phyloP scores from a whole-genome alignment of 805 yeast genomes.

The Ogataea haglerorum region DNA sequence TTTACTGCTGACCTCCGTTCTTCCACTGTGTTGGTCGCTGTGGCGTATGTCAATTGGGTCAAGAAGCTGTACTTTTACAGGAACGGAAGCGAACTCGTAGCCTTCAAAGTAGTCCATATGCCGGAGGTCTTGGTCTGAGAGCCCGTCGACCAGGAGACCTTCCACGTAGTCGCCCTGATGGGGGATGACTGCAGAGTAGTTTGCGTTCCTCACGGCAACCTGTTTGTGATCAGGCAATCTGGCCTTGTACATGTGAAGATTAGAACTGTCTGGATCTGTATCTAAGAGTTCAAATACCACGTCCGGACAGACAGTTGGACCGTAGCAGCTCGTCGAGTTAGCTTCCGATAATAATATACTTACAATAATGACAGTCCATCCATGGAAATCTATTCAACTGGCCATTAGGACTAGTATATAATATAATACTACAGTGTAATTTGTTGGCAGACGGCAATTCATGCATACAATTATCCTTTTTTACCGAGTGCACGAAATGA shows the following conservation, averaged over 20 bases:
- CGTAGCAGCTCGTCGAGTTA: conserved; percentile 16
- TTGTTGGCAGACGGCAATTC: neutral
- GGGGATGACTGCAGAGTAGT: conserved; percentile 17
- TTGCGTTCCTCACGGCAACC: conserved; percentile 12
- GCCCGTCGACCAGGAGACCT: conserved; percentile 15
- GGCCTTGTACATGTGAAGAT: conserved; percentile 12
- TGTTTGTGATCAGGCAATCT: conserved; percentile 11
- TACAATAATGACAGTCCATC: conserved; percentile 10
- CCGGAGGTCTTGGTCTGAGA: conserved; percentile 10
- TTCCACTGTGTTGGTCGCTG: neutral
- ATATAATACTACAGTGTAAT: conserved; percentile 1
- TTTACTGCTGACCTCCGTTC: neutral
- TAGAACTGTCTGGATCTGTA: conserved; percentile 2
- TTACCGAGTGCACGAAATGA: conserved; percentile 1
- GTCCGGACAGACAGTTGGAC: conserved; percentile 14
- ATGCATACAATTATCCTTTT: neutral
- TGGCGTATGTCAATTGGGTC: neutral
- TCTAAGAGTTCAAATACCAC: conserved; percentile 15
- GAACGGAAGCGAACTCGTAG: conserved; percentile 8
- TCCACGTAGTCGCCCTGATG: neutral
- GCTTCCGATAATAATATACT: neutral
- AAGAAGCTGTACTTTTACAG: conserved; percentile 4
- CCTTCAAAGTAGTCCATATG: conserved; percentile 24
- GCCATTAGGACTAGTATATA: conserved; percentile 1
- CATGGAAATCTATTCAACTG: conserved; percentile 1